Evolutionary conservation across 371 early-diverging fungal species (phyloP), one percentile per base, ranked within the genome.

Genomic region (Gilbertella persicaria): DNA sequence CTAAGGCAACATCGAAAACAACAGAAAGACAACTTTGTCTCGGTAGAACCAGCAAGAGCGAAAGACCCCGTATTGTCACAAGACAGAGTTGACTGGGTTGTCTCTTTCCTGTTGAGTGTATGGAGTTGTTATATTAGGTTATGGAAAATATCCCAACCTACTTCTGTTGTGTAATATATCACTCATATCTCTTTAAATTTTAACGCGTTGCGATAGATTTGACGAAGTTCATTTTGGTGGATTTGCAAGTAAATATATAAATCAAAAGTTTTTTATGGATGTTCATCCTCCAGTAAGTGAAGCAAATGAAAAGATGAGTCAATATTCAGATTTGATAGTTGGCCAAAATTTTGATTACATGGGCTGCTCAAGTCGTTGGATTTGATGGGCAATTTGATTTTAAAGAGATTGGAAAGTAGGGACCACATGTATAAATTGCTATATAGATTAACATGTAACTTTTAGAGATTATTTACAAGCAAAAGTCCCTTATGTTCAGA

Each of bases 171-270:
- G 56, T 56, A 56, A 36, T 6, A 79, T 87, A 0, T 89, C 92
- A 2, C 83, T 89, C 46, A 78, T 89, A 3, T 92, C 85, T 66
- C 67, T 87, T 28, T 92, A 93, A 0, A 60, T 91, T 51, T 72
- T 12, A 13, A 33, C 2, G 10, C 2, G 33, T 2, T 9, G 3
- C 10, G 33, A 83, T 55, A 75, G 76, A 1, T 92, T 92, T 61
- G 97, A 96, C 72, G 99, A 99, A 73, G 99, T 98, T 13, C 99
- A 99, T 67, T 99, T 99, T 83, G 99, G 99, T 46, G 98, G 97
- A 61, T 99, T 99, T 73, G 92, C 96, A 8, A 83, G 85, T 25
- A 93, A 90, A 69, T 99, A 99, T 64, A 69, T 99, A 21, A 82
- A 85, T 7, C 75, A 94, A 20, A 77, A 82, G 52, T 99, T 94